Percentiles rank a stretch among this genome's conserved stretches.
These are phyloP conservation scores for Colletotrichum caudatum DNA, from an alignment of 2,329 filamentous ascomycete species.

Conservation along the genomic window DNA sequence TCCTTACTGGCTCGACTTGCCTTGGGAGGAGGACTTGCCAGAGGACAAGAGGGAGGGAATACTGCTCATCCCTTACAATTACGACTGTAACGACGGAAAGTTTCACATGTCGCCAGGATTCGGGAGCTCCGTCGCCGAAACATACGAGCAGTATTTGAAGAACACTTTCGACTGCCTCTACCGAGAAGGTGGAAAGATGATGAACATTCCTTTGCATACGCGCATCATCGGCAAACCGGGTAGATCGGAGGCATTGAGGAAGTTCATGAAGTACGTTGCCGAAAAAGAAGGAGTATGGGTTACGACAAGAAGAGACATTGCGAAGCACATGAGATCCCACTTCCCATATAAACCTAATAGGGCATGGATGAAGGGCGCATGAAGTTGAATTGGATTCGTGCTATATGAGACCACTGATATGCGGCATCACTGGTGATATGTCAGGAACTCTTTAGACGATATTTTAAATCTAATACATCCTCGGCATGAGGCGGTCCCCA, in stretches of 20 bases:
- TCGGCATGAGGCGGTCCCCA: neutral
- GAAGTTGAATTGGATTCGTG: neutral
- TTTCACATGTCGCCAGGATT: slow-evolving; percentile 59
- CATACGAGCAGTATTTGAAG: slow-evolving; percentile 56
- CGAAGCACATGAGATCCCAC: slow-evolving; percentile 52
- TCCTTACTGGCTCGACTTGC: slow-evolving; percentile 47
- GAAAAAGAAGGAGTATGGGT: slow-evolving; percentile 58
- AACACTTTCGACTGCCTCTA: slow-evolving; percentile 56
- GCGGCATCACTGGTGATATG: neutral
- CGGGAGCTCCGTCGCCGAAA: slow-evolving; percentile 51
- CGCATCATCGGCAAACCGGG: slow-evolving; percentile 57
- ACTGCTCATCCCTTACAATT: slow-evolving; percentile 54
- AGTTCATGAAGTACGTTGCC: slow-evolving; percentile 54
- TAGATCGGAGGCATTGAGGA: slow-evolving; percentile 53
- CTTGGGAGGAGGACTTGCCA: slow-evolving; percentile 46
- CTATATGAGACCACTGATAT: neutral
- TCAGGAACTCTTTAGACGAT: neutral
- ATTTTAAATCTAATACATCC: neutral
- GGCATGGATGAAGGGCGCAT: slow-evolving; percentile 38
- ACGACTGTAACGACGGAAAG: slow-evolving; percentile 57
- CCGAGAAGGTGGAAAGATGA: slow-evolving; percentile 56
- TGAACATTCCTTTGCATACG: slow-evolving; percentile 56
- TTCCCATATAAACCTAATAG: slow-evolving; percentile 53
- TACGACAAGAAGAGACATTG: slow-evolving; percentile 56
- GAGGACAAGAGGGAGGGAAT: slow-evolving; percentile 52